These are phyloP conservation scores for Neurospora africana DNA, from an alignment of 495 filamentous ascomycete genomes.

Conservation along the genomic window DNA sequence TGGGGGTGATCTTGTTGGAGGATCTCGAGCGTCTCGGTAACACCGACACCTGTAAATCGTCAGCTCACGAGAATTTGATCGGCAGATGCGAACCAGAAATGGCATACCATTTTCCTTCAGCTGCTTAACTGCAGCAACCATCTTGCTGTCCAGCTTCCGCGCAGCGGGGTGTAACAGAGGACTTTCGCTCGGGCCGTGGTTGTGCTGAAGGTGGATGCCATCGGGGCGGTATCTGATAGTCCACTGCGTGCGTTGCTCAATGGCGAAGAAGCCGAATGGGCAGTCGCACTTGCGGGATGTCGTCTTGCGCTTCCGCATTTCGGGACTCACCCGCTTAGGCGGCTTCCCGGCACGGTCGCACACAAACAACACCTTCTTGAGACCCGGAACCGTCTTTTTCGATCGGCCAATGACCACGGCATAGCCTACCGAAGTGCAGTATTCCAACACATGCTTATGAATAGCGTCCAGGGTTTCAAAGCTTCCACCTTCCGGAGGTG, in stretches of 20 bases:
- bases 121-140: constrained; percentile 45
- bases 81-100: neutral
- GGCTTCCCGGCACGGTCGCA: constrained; percentile 47
- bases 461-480: constrained; percentile 45
- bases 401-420: constrained; percentile 48
- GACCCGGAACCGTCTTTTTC: constrained; percentile 45
- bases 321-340: constrained; percentile 40
- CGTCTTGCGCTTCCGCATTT: constrained; percentile 44
- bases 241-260: constrained; percentile 48
- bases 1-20: constrained; percentile 44
- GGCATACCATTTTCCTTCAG: constrained; percentile 44
- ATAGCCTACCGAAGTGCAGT: constrained; percentile 47
- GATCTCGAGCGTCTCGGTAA: constrained; percentile 45
- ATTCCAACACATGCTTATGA: constrained; percentile 40
- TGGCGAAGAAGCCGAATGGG: constrained; percentile 47
- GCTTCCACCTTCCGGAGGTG: constrained; percentile 43
- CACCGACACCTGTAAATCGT: constrained; percentile 37
- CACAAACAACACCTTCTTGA: constrained; percentile 49
- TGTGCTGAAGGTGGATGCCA: constrained; percentile 38
- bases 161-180: constrained; percentile 45
- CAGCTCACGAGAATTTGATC: constrained; percentile 2
- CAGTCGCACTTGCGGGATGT: constrained; percentile 48
- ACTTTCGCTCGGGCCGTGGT: constrained; percentile 47
- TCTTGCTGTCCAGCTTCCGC: constrained; percentile 46
- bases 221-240: constrained; percentile 44